Conservation (phyloP, 2,329 filamentous ascomycete genomes). For the Penicillium sp. region DNA sequence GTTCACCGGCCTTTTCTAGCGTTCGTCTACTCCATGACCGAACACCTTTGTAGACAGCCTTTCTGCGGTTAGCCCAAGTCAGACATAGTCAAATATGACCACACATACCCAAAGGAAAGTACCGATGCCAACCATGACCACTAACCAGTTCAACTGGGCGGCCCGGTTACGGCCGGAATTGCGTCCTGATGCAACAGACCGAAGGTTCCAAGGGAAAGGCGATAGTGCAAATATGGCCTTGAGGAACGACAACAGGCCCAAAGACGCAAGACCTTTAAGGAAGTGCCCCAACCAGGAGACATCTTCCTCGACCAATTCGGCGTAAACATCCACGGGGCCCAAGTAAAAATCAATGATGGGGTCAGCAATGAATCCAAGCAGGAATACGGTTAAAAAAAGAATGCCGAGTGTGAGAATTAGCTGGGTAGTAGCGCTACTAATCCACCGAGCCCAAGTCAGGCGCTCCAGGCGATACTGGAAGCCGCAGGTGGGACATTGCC, state of each 20-base stretch:
- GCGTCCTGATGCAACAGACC: constrained; percentile 56
- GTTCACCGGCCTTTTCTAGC: constrained; percentile 75
- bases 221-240: constrained; percentile 74
- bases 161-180: constrained; percentile 70
- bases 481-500: constrained; percentile 81
- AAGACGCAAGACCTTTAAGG: constrained; percentile 81
- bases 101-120: constrained; percentile 72
- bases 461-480: constrained; percentile 79
- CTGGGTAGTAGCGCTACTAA: constrained; percentile 66
- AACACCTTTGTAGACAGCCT: constrained; percentile 81
- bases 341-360: constrained; percentile 87
- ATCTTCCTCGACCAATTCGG: constrained; percentile 45
- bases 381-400: constrained; percentile 69
- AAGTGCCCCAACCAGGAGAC: constrained; percentile 79
- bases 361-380: constrained; percentile 88
- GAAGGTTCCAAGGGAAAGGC: constrained; percentile 71
- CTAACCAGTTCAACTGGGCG: constrained; percentile 73
- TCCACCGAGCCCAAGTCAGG: constrained; percentile 68
- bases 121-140: constrained; percentile 74
- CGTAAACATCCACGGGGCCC: constrained; percentile 67
- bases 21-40: constrained; percentile 67
- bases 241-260: constrained; percentile 80
- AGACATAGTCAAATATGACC: not conserved
- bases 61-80: constrained; percentile 19
- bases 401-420: constrained; percentile 68